Evolutionary conservation across 1,284 basidiomycete species (phyloP).

Genomic region (Crepidotus sp.): DNA sequence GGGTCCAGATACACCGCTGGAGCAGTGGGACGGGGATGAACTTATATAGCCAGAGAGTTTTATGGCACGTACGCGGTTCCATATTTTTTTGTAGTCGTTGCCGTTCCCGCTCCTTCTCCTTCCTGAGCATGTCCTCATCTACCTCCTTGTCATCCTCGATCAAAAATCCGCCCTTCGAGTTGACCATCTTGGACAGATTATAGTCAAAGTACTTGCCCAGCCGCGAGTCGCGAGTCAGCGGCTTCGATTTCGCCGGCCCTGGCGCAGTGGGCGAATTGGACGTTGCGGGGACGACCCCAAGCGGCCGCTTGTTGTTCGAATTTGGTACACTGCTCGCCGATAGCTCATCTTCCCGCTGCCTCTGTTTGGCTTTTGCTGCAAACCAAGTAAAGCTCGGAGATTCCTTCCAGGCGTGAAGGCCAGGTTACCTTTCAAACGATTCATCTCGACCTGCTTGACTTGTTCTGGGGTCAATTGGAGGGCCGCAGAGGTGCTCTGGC

Average conservation of each 20-base stretch:
- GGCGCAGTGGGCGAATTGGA: constrained; percentile 55
- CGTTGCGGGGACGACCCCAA: constrained; percentile 38
- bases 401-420: background rate
- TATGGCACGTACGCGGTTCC: constrained; percentile 30
- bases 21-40: background rate
- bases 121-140: constrained; percentile 55
- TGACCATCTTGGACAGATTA: constrained; percentile 94
- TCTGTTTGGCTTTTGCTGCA: constrained; percentile 50
- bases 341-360: constrained; percentile 44
- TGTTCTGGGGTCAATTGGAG: constrained; percentile 34
- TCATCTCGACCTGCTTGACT: constrained; percentile 40
- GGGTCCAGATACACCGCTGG: constrained; percentile 62
- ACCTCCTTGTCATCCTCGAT: constrained; percentile 76
- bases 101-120: constrained; percentile 70
- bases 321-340: constrained; percentile 35
- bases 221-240: constrained; percentile 60
- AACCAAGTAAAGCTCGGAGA: constrained; percentile 13
- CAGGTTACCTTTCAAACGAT: constrained; percentile 44
- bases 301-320: constrained; percentile 49
- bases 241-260: constrained; percentile 32
- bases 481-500: constrained; percentile 7
- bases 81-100: constrained; percentile 37
- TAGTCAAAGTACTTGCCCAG: constrained; percentile 90
- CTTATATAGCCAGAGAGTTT: background rate
- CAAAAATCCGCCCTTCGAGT: constrained; percentile 89